Conservation (phyloP, 306 rosid genomes). For the Aeschynomene evenia region DNA sequence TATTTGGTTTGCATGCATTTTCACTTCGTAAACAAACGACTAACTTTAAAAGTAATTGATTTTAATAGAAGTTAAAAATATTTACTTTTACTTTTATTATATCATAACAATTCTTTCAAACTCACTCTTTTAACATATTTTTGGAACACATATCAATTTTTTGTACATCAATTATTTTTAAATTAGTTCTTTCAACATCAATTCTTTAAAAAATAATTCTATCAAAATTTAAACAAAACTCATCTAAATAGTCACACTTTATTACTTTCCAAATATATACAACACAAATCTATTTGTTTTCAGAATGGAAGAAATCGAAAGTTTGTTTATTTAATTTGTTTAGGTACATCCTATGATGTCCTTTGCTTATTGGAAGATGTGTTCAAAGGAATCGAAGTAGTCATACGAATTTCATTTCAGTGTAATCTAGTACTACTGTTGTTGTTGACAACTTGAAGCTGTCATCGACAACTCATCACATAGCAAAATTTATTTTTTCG, state of each 20-base stretch:
- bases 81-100: no score
- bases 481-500: not conserved
- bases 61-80: no score
- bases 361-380: constrained; percentile 28
- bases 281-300: not conserved
- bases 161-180: no score
- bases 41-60: no score
- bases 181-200: no score
- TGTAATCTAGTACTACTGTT: constrained; percentile 27
- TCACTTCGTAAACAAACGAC: no score
- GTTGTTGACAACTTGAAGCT: not conserved
- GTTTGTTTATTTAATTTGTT: not conserved
- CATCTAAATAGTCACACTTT: not conserved
- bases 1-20: no score
- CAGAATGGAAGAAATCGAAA: constrained; percentile 6
- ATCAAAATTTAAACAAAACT: no score
- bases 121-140: no score
- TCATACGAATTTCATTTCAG: constrained; percentile 15
- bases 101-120: no score
- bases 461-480: constrained; percentile 4
- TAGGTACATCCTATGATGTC: constrained; percentile 7
- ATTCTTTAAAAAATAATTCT: no score
- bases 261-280: not conserved
- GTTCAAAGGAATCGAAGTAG: constrained; percentile 14
- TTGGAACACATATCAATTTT: no score